phyloP scores from a whole-genome alignment of 2,329 filamentous ascomycete genomes.

The Madurella fahalii region DNA sequence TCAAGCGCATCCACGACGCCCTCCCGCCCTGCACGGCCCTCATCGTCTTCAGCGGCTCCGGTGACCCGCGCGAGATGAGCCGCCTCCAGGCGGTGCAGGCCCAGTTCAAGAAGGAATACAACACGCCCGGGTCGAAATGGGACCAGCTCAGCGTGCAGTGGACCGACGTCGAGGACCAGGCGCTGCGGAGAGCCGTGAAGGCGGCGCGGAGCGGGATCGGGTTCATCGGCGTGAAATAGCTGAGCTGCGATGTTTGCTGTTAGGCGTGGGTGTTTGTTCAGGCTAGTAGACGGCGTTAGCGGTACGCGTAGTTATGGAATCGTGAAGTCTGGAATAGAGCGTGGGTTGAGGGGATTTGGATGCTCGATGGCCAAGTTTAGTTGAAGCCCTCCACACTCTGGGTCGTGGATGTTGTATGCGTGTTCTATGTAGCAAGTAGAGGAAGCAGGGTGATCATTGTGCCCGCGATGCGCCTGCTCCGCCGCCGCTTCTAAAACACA shows the following conservation, averaged over 20 bases:
- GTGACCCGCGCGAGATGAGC: slow-evolving; percentile 64
- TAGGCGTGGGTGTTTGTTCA: neutral
- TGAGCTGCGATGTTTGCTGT: neutral
- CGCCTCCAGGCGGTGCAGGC: slow-evolving; percentile 56
- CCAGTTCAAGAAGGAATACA: slow-evolving; percentile 61
- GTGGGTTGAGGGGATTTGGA: too few relatives aligned
- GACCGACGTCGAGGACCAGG: slow-evolving; percentile 64
- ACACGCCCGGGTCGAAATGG: slow-evolving; percentile 60
- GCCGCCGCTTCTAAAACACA: too few relatives aligned
- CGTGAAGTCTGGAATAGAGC: too few relatives aligned
- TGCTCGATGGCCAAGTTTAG: too few relatives aligned
- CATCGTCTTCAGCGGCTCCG: slow-evolving; percentile 62
- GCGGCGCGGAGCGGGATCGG: slow-evolving; percentile 59
- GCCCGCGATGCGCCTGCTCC: too few relatives aligned
- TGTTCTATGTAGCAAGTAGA: too few relatives aligned
- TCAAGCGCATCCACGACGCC: slow-evolving; percentile 52
- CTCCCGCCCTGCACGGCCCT: slow-evolving; percentile 63
- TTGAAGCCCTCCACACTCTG: too few relatives aligned
- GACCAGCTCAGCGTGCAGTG: slow-evolving; percentile 63
- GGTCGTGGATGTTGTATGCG: too few relatives aligned
- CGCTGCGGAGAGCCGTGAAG: slow-evolving; percentile 52
- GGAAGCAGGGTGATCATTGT: too few relatives aligned
- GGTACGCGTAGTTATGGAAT: neutral
- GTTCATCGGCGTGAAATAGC: slow-evolving; percentile 61
- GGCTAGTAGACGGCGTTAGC: neutral